Evolutionary conservation across 352 stramenopile species (phyloP).

Genomic region (Globisporangium perplexum): DNA sequence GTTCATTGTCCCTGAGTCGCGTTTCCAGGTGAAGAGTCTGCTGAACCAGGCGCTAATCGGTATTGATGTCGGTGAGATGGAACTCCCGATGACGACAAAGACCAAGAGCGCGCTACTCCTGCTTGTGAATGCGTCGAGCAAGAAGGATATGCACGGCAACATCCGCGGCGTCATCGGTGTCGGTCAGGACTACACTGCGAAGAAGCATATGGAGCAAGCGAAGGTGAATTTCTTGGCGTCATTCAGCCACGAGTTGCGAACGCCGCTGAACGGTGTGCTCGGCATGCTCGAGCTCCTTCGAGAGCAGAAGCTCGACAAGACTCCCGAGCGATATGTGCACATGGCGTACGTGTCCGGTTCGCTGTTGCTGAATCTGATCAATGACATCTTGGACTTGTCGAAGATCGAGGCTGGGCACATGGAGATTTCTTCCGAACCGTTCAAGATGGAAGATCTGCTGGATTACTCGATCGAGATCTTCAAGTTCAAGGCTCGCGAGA

Average conservation of each 20-base stretch:
- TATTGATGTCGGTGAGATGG: constrained; percentile 67
- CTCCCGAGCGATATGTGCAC: constrained; percentile 67
- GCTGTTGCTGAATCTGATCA: constrained; percentile 89
- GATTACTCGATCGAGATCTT: constrained; percentile 86
- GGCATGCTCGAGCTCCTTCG: constrained; percentile 71
- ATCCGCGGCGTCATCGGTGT: constrained; percentile 87
- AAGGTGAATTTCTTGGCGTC: constrained; percentile 67
- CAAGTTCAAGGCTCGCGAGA: constrained; percentile 71
- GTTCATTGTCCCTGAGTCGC: constrained; percentile 57
- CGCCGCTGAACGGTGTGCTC: constrained; percentile 71
- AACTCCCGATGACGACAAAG: constrained; percentile 58
- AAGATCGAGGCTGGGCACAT: constrained; percentile 92
- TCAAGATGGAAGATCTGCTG: constrained; percentile 72
- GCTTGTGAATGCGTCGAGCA: constrained; percentile 64
- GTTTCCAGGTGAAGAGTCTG: constrained; percentile 37
- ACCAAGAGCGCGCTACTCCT: constrained; percentile 33
- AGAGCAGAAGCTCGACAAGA: constrained; percentile 37
- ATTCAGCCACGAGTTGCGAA: constrained; percentile 62
- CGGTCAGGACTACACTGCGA: constrained; percentile 85
- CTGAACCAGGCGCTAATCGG: constrained; percentile 65
- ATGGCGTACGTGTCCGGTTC: constrained; percentile 84
- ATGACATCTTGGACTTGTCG: constrained; percentile 90
- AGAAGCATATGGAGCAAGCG: constrained; percentile 66
- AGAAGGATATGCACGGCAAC: constrained; percentile 83
- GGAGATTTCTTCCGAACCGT: constrained; percentile 81